Conservation (phyloP, 2,329 filamentous ascomycete genomes). For the Knufia petricola region DNA sequence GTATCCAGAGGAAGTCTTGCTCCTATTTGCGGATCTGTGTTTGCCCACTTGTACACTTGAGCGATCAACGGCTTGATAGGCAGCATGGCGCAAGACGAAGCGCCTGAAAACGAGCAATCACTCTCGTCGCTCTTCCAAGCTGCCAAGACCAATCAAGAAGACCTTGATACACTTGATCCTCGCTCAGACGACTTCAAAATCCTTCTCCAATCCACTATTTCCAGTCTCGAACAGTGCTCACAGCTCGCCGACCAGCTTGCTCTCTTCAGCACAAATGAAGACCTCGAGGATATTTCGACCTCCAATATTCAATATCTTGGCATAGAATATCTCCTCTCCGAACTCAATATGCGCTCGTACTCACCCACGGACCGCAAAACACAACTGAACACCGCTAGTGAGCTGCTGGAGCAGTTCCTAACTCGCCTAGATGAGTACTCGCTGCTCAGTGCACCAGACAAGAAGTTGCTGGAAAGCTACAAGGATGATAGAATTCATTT, state of each 20-base stretch:
- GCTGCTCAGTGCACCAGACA: constrained; percentile 56
- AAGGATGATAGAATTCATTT: constrained; percentile 63
- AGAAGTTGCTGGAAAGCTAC: constrained; percentile 62
- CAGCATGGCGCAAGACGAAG: neutral
- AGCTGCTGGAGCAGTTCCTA: constrained; percentile 69
- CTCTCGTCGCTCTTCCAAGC: constrained; percentile 16
- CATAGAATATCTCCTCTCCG: constrained; percentile 67
- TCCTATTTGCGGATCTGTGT: too few relatives aligned
- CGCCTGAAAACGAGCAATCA: constrained; percentile 13
- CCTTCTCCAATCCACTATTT: constrained; percentile 15
- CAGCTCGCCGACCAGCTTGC: constrained; percentile 60
- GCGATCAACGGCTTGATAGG: too few relatives aligned
- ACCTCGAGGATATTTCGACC: constrained; percentile 75
- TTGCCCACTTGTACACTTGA: too few relatives aligned
- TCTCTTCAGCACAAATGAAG: constrained; percentile 86
- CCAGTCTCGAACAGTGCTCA: constrained; percentile 51
- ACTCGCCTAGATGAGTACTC: constrained; percentile 68
- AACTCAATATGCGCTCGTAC: constrained; percentile 59
- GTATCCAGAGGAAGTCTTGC: too few relatives aligned
- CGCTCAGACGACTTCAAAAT: constrained; percentile 15
- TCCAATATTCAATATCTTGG: constrained; percentile 75
- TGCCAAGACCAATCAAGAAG: constrained; percentile 16
- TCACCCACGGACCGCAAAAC: constrained; percentile 52
- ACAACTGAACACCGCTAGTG: constrained; percentile 54
- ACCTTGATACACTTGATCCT: constrained; percentile 18